Base-by-base conservation (phyloP, 2,329 filamentous ascomycete genomes). In the Clarireedia monteithiana region DNA sequence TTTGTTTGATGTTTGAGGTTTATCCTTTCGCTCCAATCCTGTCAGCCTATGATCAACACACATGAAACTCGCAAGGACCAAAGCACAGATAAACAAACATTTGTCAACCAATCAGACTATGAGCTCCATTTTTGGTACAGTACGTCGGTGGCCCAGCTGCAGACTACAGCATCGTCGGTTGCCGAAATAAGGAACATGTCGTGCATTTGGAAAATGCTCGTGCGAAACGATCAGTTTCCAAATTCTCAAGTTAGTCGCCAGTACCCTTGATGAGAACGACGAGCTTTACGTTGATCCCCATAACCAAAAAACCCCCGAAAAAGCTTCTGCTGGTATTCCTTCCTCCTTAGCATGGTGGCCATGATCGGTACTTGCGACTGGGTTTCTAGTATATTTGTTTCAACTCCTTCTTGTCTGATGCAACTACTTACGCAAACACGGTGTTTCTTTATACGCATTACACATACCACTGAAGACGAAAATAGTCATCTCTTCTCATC, bases 1-100 rank as follows among this genome's bases (percentile, higher is more conserved):
- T 49, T 54, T 40, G 45, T 54, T 54, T 54, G 23, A 49, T 36
- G 45, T 42, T 54, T 49, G 52, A 49, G 52, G 26, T 39, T 30
- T 48, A 27, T 48, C 20, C 10, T 34, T 12, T 34, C 9, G 30
- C 30, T 55, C 38, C 38, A 55, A 36, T 50, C 38, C 53, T 12
- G 34, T 50, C 40, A 26, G 42, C 46, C 46, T 24, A 15, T 42
- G 46, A 42, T 50, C 17, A 24, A 36, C 42, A 50, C 9, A 55
- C 9, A 55, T 55, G 53, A 55, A 55, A 55, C 53, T n/a, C 20
- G 46, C 39, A 50, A 36, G 45, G 36, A 20, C 20, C 20, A 24
- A 2, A 46, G 42, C 42, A 46, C 20, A 4, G 42, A 46, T 24
- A 46, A 46, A 12, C 20, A 46, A 46, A 12, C 20, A 14, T 46